Evolutionary conservation across 2,329 filamentous ascomycete species (phyloP).

Genomic region (Amauroascus verrucosus): DNA sequence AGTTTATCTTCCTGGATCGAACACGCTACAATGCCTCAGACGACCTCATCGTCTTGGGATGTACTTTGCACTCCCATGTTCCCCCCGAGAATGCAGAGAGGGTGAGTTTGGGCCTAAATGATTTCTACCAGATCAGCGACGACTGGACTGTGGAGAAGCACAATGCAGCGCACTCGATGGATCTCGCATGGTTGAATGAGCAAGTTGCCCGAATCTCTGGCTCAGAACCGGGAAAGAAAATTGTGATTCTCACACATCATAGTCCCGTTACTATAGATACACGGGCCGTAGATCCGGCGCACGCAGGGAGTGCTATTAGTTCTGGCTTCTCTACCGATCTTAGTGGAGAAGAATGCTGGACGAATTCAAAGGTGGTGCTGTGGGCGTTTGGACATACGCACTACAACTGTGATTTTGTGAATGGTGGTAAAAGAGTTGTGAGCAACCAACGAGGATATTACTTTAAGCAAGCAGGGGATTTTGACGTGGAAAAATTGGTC

Average conservation of each 20-base stretch:
- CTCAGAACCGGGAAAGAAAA: slow-evolving; percentile 26
- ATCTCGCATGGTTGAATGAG: slow-evolving; percentile 33
- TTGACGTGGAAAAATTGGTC: slow-evolving; percentile 24
- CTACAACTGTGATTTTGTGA: slow-evolving; percentile 35
- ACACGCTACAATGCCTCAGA: slow-evolving; percentile 31
- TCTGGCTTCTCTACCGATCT: slow-evolving; percentile 39
- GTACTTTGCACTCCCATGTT: slow-evolving; percentile 44
- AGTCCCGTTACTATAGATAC: slow-evolving; percentile 24
- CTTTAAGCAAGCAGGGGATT: slow-evolving; percentile 31
- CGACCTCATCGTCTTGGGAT: slow-evolving; percentile 36
- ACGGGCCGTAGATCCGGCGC: slow-evolving; percentile 24
- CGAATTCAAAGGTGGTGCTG: slow-evolving; percentile 27
- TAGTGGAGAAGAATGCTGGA: slow-evolving; percentile 31
- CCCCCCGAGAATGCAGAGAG: slow-evolving; percentile 27
- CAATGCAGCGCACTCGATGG: slow-evolving; percentile 24
- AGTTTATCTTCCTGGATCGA: slow-evolving; percentile 36
- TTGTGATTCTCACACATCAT: slow-evolving; percentile 34
- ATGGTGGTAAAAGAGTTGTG: slow-evolving; percentile 27
- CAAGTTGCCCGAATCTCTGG: slow-evolving; percentile 25
- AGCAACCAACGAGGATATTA: slow-evolving; percentile 27
- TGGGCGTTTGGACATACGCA: slow-evolving; percentile 45
- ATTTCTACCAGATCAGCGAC: slow-evolving; percentile 43
- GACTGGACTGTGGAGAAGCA: slow-evolving; percentile 30
- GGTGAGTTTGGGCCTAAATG: slow-evolving; percentile 40
- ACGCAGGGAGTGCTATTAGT: slow-evolving; percentile 25